Conservation (phyloP, 129 eudicot species). For the sunflower (Helianthus annuus) region DNA sequence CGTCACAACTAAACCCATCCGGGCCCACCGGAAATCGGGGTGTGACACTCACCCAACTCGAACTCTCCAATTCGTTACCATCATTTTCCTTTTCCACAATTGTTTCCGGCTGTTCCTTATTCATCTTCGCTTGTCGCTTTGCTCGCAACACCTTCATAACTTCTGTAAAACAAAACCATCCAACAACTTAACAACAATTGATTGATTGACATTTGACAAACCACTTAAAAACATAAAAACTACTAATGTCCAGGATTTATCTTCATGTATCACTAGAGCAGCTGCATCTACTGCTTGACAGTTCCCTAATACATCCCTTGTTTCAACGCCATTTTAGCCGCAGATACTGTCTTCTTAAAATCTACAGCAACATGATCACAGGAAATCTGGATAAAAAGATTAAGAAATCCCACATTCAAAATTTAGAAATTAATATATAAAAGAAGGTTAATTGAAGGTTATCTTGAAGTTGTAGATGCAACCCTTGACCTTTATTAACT, state of each 20-base stretch:
- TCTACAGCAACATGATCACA: too few relatives aligned
- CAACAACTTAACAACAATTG: not conserved
- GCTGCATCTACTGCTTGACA: slow-evolving; percentile 98
- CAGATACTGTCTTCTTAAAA: too few relatives aligned
- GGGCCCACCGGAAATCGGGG: too few relatives aligned
- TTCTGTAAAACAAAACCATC: slow-evolving; percentile 49
- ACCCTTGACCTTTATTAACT: too few relatives aligned
- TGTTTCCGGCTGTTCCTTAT: slow-evolving; percentile 42
- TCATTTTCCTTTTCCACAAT: slow-evolving; percentile 34
- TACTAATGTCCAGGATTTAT: slow-evolving; percentile 72
- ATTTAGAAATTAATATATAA: too few relatives aligned
- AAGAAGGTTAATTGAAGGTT: too few relatives aligned
- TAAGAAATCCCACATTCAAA: too few relatives aligned
- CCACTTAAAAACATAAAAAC: not conserved
- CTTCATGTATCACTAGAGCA: slow-evolving; percentile 91
- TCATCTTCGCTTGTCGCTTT: slow-evolving; percentile 70
- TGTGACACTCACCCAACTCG: slow-evolving; percentile 52
- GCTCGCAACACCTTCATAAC: slow-evolving; percentile 82
- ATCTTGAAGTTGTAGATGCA: too few relatives aligned
- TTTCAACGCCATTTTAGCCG: too few relatives aligned
- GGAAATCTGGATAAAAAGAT: too few relatives aligned
- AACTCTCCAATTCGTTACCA: slow-evolving; percentile 32
- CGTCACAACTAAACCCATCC: too few relatives aligned
- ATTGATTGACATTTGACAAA: not conserved
- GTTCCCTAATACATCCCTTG: too few relatives aligned